Evolutionary conservation across 208 protist genomes (phyloP), one percentile per base, ranked within the genome.

Genomic region (Leishmania gerbilli): DNA sequence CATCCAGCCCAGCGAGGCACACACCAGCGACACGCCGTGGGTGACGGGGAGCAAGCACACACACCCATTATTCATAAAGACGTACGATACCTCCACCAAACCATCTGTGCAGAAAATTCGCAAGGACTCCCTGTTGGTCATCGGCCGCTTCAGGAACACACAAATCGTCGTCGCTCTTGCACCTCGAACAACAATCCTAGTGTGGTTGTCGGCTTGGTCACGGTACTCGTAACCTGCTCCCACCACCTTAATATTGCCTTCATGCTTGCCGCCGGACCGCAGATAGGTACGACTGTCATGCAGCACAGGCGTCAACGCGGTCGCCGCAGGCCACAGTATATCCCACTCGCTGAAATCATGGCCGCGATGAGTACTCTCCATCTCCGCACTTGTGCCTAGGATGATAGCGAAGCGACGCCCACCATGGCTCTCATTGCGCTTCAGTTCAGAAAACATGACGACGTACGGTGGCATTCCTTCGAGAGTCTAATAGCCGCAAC

Each of bases 401-500:
- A 83, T 81, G 31, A 88, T 74, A n/a, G 74, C 81, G 68, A 87
- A 87, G 64, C 76, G 84, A 47, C 79, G 80, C 79, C 87, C 81
- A 40, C 87, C 81, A 71, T 74, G 71, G 4, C 79, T 80, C 49
- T 86, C 80, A 47, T 68, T 81, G 62, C 81, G 84, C 13, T 85
- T 85, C 21, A 76, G 68, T 56, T 88, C 80, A 2, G 81, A 88
- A n/a, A 88, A 74, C 6, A 64, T 77, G 19, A 83, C 60, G 24
- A 40, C 68, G 37, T 76, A 86, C 37, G 79, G 80, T 11, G 77
- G 80, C 74, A 69, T 42, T 9, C 69, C 77, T 2, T 72, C 58
- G 3, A 82, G 51, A 7, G 31, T 19, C 31, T 62, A 71, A 42
- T 81, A 78, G 34, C 78, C 62, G 42, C 74, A 74, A 45, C 76